phyloP scores from a whole-genome alignment of 176 grass and related monocot species.

The Oryza nivara region DNA sequence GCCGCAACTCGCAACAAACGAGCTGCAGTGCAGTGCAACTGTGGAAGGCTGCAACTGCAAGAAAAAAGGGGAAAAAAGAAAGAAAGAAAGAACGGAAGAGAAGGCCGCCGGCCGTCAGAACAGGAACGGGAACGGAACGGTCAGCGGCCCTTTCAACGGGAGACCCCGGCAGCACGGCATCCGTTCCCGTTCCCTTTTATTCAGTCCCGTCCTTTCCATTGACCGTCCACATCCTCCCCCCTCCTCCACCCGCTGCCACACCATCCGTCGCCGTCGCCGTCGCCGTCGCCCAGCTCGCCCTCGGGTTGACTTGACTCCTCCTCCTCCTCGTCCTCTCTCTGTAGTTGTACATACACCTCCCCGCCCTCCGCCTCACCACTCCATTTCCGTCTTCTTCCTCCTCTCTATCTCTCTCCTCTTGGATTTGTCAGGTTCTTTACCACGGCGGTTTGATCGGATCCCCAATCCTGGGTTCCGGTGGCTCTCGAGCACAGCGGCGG shows the following conservation, averaged over 20 bases:
- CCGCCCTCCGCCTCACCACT: constrained; percentile 18
- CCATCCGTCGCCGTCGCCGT: background rate
- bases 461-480: constrained; percentile 21
- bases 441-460: constrained; percentile 3
- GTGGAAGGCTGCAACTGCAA: no score
- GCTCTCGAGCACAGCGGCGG: background rate
- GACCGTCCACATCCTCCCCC: constrained; percentile 38
- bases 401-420: background rate
- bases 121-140: background rate
- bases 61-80: background rate
- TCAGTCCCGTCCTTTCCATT: constrained; percentile 28
- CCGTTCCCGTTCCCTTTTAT: background rate
- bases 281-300: constrained; percentile 32
- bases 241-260: background rate
- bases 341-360: background rate
- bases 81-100: background rate
- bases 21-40: background rate
- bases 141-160: background rate
- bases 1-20: background rate
- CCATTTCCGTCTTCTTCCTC: constrained; percentile 4
- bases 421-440: constrained; percentile 10
- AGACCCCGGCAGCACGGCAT: constrained; percentile 44
- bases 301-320: constrained; percentile 49
- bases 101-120: constrained; percentile 3
- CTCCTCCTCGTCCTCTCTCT: background rate